Base-by-base conservation (phyloP, 106 monocot species). In the Apostasia shenzhenica region DNA sequence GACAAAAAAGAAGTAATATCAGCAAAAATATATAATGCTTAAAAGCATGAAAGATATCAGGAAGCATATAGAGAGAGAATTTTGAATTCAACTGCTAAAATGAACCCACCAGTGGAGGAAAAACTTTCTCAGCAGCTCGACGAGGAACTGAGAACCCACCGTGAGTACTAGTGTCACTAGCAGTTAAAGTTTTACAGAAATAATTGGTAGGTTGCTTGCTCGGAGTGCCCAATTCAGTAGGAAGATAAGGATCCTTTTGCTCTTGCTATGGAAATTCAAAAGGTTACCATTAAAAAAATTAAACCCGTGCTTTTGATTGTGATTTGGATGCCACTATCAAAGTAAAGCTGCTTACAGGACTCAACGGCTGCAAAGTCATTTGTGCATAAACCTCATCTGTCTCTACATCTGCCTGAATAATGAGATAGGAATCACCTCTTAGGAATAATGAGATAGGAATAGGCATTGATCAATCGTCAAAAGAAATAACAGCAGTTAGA, bases 301-400 rank as follows among this genome's bases (percentile, higher is more conserved):
- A 6, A n/a, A 45, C 2, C 54, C 3, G 9, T 47, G 14, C 52
- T 26, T 26, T 26, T 26, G 26, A 26, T 26, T 26, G 26, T 26
- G 26, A 26, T 26, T 26, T 26, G 26, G 26, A 26, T 26, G 26
- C 26, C 26, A 26, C 26, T 26, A 26, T 26, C 26, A 1, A 56
- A 7, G 39, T 57, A 50, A 70, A 54, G 48, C 57, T 41, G 55
- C 49, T 79, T 91, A 94, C 94, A 63, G 78, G 71, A 56, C 75
- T 87, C 55, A 94, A 67, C 43, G 94, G 94, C 72, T 94, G 94
- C 72, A 94, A 59, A 53, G 94, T 91, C 94, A 94, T 94, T 70
- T 94, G 94, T 2, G 91, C 88, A 81, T 88, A 94, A 55, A 94
- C 94, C 76, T 94, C 94, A 85, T 94, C 94, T 38, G 91, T 91